These are phyloP conservation scores for Fusarium cyanostomum DNA, from an alignment of 2,329 filamentous ascomycete species.

Conservation along the genomic window DNA sequence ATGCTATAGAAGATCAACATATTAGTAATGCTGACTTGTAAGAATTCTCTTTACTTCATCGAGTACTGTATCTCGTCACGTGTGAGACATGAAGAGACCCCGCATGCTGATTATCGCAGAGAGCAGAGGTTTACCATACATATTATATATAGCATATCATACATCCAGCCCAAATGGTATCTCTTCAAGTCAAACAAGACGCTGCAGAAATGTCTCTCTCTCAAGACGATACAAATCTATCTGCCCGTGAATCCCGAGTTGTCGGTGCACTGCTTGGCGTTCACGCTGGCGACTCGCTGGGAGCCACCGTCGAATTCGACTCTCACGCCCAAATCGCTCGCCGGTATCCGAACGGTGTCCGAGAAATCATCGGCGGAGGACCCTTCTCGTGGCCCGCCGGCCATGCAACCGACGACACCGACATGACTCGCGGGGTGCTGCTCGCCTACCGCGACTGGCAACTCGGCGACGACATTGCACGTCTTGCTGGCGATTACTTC, in stretches of 20 bases:
- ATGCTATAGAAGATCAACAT: too few species aligned
- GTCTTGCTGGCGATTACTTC: conserved; percentile 51
- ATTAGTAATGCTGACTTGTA: too few species aligned
- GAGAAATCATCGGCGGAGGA: conserved; percentile 57
- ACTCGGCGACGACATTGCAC: conserved; percentile 44
- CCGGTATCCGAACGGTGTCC: conserved; percentile 50
- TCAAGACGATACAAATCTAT: conserved; percentile 4
- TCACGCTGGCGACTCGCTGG: conserved; percentile 58
- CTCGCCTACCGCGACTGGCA: conserved; percentile 51
- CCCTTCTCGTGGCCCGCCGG: conserved; percentile 54
- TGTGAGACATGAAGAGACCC: too few species aligned
- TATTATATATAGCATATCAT: too few species aligned
- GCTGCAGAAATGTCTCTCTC: conserved; percentile 12
- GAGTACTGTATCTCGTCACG: too few species aligned
- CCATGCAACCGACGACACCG: conserved; percentile 59
- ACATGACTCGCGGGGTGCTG: conserved; percentile 57
- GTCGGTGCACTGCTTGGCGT: conserved; percentile 57
- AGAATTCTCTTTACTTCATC: too few species aligned
- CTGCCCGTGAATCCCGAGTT: conserved; percentile 42
- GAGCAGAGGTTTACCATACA: too few species aligned
- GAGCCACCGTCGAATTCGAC: conserved; percentile 56
- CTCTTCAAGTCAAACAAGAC: neutral
- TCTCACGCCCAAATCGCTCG: conserved; percentile 47
- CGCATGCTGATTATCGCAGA: too few species aligned
- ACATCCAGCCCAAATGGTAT: too few species aligned